Conservation (phyloP, 441 rosid species). For the Rhodomyrtus psidioides region DNA sequence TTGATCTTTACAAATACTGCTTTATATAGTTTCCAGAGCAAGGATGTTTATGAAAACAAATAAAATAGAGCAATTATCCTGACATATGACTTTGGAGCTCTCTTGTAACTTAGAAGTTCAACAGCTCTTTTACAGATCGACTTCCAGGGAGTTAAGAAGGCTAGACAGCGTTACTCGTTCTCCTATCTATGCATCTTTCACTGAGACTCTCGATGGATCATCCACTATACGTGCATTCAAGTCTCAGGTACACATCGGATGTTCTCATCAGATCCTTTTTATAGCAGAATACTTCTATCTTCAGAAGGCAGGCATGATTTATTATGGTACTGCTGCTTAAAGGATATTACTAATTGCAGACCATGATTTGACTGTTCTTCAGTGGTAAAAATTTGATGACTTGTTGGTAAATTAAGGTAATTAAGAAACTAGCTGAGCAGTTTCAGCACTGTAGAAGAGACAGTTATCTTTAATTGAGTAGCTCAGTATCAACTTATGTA, state of each 20-base stretch:
- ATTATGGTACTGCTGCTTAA: background rate
- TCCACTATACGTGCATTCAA: slow-evolving; percentile 91
- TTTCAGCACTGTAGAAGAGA: background rate
- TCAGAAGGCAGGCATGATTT: background rate
- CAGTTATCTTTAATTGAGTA: background rate
- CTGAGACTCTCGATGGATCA: slow-evolving; percentile 91
- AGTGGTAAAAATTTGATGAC: background rate
- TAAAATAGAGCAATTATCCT: background rate
- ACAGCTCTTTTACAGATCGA: slow-evolving; percentile 96
- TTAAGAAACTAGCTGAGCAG: background rate
- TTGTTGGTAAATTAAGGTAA: background rate
- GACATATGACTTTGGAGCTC: background rate
- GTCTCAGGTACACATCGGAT: slow-evolving; percentile 44
- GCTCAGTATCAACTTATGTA: background rate
- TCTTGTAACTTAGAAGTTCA: slow-evolving; percentile 27
- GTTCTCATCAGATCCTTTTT: background rate
- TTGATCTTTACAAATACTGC: background rate
- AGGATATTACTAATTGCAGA: background rate
- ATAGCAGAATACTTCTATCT: background rate
- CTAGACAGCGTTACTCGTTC: slow-evolving; percentile 94
- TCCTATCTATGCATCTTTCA: slow-evolving; percentile 85
- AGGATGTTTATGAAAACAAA: background rate
- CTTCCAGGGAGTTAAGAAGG: slow-evolving; percentile 92
- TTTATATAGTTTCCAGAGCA: background rate
- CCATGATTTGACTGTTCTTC: background rate